Conservation (phyloP, 495 filamentous ascomycete species). For the Xylaria scruposa region DNA sequence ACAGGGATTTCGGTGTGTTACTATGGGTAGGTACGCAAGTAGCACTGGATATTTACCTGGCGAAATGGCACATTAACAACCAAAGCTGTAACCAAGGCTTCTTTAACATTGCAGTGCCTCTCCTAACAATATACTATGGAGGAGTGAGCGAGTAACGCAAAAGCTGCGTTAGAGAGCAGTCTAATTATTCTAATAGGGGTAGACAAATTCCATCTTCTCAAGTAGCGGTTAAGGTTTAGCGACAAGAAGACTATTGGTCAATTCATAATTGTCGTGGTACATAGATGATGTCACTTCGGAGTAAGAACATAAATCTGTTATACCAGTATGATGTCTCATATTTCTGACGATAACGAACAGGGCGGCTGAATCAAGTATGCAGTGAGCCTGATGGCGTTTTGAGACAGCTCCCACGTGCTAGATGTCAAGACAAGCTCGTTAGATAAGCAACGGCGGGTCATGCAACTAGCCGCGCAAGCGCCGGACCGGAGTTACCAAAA, state of each 20-base stretch:
- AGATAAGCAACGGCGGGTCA: not conserved
- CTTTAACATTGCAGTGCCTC: not conserved
- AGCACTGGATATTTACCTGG: not conserved
- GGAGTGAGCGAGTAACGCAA: not conserved
- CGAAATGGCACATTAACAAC: not conserved
- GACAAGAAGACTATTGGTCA: not conserved
- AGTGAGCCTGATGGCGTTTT: not conserved
- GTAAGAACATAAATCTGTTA: not conserved
- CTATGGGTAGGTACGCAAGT: not conserved
- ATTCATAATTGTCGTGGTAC: not conserved
- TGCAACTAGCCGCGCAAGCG: not conserved
- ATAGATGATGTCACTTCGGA: not conserved
- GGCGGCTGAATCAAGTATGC: not conserved
- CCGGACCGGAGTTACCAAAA: slow-evolving; percentile 4
- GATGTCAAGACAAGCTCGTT: not conserved
- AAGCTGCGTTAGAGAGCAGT: not conserved
- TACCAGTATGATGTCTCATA: not conserved
- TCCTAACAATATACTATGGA: not conserved
- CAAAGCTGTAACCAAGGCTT: not conserved
- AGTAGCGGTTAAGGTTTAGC: not conserved
- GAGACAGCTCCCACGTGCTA: not conserved
- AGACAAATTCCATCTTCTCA: not conserved
- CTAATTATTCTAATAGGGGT: not conserved
- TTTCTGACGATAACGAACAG: not conserved
- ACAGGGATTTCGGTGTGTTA: not conserved